Evolutionary conservation across 352 stramenopile genomes (phyloP).

Genomic region (Phytopythium delawarense): DNA sequence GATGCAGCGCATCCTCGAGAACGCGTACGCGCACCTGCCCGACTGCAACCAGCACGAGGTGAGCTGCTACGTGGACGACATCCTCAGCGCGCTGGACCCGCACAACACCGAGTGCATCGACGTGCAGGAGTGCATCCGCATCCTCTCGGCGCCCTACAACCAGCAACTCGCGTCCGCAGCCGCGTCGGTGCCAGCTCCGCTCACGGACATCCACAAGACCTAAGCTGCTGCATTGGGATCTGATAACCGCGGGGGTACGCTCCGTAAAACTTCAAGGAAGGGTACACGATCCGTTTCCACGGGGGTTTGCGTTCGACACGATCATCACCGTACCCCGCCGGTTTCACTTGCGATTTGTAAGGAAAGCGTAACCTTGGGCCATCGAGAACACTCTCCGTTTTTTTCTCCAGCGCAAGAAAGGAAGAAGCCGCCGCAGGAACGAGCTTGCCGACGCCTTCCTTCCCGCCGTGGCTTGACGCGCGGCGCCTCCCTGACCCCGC

Average conservation of each 20-base stretch:
- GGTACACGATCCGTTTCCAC: background rate
- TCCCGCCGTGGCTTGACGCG: background rate
- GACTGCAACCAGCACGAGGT: constrained; percentile 71
- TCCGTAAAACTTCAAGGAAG: background rate
- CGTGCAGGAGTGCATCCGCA: constrained; percentile 64
- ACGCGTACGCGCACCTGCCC: constrained; percentile 51
- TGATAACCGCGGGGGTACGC: background rate
- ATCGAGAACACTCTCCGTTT: background rate
- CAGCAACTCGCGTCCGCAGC: constrained; percentile 4
- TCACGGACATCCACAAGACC: background rate
- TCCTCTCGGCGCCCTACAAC: constrained; percentile 44
- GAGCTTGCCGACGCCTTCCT: background rate
- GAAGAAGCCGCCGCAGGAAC: background rate
- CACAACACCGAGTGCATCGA: constrained; percentile 74
- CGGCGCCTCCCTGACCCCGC: background rate
- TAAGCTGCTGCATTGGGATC: background rate
- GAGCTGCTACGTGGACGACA: constrained; percentile 68
- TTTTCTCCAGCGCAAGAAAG: background rate
- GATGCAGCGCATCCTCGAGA: constrained; percentile 64
- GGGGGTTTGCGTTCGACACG: background rate
- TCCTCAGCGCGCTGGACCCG: constrained; percentile 56
- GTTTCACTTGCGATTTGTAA: constrained; percentile 2
- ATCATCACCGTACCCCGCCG: background rate
- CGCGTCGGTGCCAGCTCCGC: background rate
- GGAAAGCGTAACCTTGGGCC: background rate